Evolutionary conservation across 2,329 filamentous ascomycete genomes (phyloP).

Genomic region (Aspergillus sp.): DNA sequence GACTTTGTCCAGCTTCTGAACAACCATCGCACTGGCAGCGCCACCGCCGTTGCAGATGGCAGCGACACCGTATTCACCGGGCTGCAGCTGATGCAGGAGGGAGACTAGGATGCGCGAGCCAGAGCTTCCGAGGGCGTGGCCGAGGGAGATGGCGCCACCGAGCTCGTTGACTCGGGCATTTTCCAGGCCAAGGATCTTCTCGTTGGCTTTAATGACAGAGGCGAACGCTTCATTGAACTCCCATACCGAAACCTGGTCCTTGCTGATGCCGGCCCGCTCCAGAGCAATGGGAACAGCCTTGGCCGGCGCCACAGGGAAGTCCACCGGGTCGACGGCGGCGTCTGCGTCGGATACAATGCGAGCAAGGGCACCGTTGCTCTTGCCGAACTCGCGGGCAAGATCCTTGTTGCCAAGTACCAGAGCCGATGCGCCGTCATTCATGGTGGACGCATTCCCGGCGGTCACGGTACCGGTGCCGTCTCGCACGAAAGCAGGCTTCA

Average conservation of each 20-base stretch:
- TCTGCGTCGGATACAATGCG: conserved; percentile 79
- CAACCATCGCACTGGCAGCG: conserved; percentile 80
- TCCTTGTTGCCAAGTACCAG: conserved; percentile 75
- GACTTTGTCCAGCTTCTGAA: conserved; percentile 63
- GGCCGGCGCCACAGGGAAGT: conserved; percentile 87
- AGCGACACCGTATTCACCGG: conserved; percentile 87
- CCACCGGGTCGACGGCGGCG: conserved; percentile 79
- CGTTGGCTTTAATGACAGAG: conserved; percentile 87
- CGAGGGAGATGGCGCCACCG: conserved; percentile 83
- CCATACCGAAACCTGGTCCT: conserved; percentile 88
- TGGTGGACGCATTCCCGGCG: conserved; percentile 83
- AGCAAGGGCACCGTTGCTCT: conserved; percentile 72
- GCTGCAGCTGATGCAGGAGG: conserved; percentile 79
- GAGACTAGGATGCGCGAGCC: conserved; percentile 86
- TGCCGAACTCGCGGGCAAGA: conserved; percentile 69
- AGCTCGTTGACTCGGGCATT: conserved; percentile 74
- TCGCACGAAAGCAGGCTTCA: conserved; percentile 85
- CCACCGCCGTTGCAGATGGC: conserved; percentile 97
- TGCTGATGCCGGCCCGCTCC: conserved; percentile 77
- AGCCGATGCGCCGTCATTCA: conserved; percentile 91
- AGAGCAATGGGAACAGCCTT: conserved; percentile 88
- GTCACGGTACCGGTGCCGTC: conserved; percentile 85
- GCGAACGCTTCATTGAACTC: conserved; percentile 99
- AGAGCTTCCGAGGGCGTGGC: conserved; percentile 87
- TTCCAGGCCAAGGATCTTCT: conserved; percentile 78